Conservation (phyloP, 2,329 filamentous ascomycete genomes). For the Tolypocladium ovalisporum region DNA sequence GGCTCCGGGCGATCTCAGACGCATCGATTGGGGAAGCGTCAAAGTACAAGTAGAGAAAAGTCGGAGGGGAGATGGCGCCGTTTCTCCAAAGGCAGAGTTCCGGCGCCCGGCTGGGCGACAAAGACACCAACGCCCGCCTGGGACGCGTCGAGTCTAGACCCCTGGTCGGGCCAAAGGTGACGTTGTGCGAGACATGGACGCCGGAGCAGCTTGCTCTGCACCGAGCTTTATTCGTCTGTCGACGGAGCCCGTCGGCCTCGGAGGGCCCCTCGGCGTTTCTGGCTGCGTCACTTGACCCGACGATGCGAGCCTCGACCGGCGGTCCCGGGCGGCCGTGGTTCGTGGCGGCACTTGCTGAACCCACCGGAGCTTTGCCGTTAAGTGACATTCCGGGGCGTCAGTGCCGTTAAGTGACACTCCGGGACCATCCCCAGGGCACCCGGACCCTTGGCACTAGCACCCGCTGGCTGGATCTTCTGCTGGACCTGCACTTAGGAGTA, state of each 20-base stretch:
- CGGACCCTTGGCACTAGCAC: conserved; percentile 3
- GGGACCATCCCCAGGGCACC: not conserved
- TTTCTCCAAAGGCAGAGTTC: not conserved
- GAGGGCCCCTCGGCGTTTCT: not conserved
- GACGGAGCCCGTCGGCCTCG: not conserved
- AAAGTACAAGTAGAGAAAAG: not conserved
- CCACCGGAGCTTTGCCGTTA: conserved; percentile 4
- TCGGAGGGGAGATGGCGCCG: not conserved
- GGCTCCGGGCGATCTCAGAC: not conserved
- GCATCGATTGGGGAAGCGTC: not conserved
- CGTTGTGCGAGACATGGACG: not conserved
- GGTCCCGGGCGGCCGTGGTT: not conserved
- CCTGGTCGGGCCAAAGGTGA: not conserved
- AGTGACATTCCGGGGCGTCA: conserved; percentile 4
- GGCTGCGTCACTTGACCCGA: not conserved
- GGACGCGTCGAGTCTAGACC: not conserved
- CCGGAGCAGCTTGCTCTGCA: no score
- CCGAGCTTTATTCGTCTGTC: no score
- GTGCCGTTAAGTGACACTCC: conserved; percentile 1
- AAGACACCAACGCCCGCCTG: not conserved
- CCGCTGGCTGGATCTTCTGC: conserved; percentile 1
- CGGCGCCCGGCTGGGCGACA: not conserved
- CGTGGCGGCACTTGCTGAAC: not conserved
- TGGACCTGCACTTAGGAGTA: conserved; percentile 13
- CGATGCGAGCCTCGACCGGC: not conserved